Evolutionary conservation across 768 basidiomycete species (phyloP).

Genomic region (Pleurotus tuber-regium): DNA sequence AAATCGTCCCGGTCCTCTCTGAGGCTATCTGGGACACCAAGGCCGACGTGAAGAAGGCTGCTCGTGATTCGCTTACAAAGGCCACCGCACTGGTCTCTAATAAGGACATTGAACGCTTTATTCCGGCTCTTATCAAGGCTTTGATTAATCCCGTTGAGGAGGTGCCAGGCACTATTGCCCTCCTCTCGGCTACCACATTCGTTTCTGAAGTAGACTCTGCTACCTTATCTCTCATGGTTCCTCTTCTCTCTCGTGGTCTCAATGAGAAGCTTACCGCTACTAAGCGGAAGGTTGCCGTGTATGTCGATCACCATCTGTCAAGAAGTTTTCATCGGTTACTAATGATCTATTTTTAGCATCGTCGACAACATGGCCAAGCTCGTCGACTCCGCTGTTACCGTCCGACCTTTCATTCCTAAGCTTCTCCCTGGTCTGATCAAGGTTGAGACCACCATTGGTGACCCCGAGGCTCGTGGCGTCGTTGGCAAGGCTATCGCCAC

Average conservation of each 20-base stretch:
- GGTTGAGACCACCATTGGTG: slow-evolving; percentile 91
- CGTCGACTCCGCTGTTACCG: slow-evolving; percentile 91
- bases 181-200: slow-evolving; percentile 98
- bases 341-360: slow-evolving; percentile 52
- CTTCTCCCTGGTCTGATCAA: slow-evolving; percentile 95
- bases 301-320: slow-evolving; percentile 33
- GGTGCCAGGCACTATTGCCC: slow-evolving; percentile 90
- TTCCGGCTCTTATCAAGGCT: slow-evolving; percentile 96
- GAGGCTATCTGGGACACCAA: slow-evolving; percentile 99
- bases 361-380: slow-evolving; percentile 99
- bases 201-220: slow-evolving; percentile 99
- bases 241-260: slow-evolving; percentile 91
- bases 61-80: slow-evolving; percentile 91
- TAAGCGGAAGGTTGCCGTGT: slow-evolving; percentile 98
- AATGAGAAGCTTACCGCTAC: slow-evolving; percentile 92
- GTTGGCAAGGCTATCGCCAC: slow-evolving; percentile 91
- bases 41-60: slow-evolving; percentile 97
- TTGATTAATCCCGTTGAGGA: slow-evolving; percentile 99
- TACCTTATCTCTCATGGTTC: slow-evolving; percentile 97
- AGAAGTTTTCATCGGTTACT: slow-evolving; percentile 15
- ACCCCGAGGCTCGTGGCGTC: slow-evolving; percentile 96
- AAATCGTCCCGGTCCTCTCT: slow-evolving; percentile 90
- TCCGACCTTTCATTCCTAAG: slow-evolving; percentile 95
- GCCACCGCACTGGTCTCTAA: slow-evolving; percentile 93
- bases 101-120: slow-evolving; percentile 97